Percentiles rank a stretch among this genome's conserved stretches.
phyloP scores from a whole-genome alignment of 495 filamentous ascomycete genomes.

The Penicillium goetzii region DNA sequence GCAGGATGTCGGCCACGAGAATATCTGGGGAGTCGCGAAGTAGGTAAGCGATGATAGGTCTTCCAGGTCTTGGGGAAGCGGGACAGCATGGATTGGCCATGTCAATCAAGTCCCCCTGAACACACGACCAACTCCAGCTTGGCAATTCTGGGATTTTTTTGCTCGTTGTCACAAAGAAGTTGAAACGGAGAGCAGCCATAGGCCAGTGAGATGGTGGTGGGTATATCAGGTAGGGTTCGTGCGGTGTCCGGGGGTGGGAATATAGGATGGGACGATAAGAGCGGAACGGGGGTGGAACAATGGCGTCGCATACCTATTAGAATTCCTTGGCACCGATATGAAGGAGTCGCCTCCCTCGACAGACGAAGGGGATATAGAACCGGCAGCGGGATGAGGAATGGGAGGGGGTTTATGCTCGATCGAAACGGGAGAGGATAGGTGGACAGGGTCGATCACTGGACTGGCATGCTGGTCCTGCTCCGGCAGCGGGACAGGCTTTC shows the following conservation, averaged over 20 bases:
- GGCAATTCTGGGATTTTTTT: neutral
- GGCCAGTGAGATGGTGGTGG: neutral
- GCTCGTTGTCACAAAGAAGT: neutral
- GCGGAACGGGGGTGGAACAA: conserved; percentile 8
- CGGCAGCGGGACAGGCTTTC: conserved; percentile 42
- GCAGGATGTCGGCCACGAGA: conserved; percentile 40
- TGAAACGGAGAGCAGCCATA: neutral
- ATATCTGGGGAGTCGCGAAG: conserved; percentile 39
- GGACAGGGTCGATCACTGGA: conserved; percentile 33
- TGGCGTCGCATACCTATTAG: conserved; percentile 46
- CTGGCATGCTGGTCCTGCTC: conserved; percentile 36
- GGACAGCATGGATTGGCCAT: conserved; percentile 31
- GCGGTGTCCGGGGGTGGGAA: conserved; percentile 12
- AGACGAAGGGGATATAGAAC: conserved; percentile 29
- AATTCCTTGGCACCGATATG: conserved; percentile 42
- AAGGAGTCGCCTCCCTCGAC: conserved; percentile 37
- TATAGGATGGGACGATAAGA: conserved; percentile 18
- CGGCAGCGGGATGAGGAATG: conserved; percentile 30
- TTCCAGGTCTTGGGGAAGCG: conserved; percentile 29
- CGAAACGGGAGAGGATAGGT: conserved; percentile 37
- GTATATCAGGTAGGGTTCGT: conserved; percentile 2
- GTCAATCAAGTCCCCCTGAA: conserved; percentile 11
- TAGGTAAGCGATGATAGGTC: conserved; percentile 36
- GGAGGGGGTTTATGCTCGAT: conserved; percentile 35
- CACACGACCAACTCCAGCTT: neutral